Evolutionary conservation across 2,329 filamentous ascomycete genomes (phyloP), one percentile per base, ranked within the genome.

Genomic region (Ascochyta fabae): DNA sequence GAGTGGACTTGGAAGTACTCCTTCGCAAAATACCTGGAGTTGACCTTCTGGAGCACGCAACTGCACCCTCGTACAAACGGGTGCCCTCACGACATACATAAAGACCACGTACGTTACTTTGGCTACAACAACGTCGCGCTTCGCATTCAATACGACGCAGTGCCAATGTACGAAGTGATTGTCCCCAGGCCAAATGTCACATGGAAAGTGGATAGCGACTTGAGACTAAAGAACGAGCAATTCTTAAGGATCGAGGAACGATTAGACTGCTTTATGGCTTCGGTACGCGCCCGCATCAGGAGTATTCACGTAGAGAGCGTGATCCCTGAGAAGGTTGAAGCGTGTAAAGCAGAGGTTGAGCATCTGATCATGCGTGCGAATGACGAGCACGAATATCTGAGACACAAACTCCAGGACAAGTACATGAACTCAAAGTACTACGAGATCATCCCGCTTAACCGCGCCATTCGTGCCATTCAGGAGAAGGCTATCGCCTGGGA

Each of bases 1-100:
- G 88, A 92, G 53, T 92, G 87, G 67, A 96, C 93, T 0, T 99
- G 92, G 90, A 97, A 96, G 73, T 99, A 99, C 74, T 99, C 95
- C 0, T 96, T 99, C 69, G 95, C 92, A 10, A 99, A 99, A 75
- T 99, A 98, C 69, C 82, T 99, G n/a, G 95, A 99, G 76, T 81
- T 99, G 16, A 92, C 93, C 2, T 98, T 98, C 75, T 99, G 94
- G 93, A 94, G 93, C 69, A 89, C 86, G 38, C 89, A 91, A 34
- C 79, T 98, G 44, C 90, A 88, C 70, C 86, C 88, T 65, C 87
- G 85, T 62, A 87, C 88, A 41, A 86, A 87, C 26, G 81, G 90
- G 75, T 99, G 96, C 71, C 86, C 90, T 15, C 95, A 99, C 71
- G 94, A 99, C 71, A 88, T 97, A 54, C 92, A 96, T 74, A 88